phyloP scores from a whole-genome alignment of 2,329 filamentous ascomycete species.

The Epichloe typhina region DNA sequence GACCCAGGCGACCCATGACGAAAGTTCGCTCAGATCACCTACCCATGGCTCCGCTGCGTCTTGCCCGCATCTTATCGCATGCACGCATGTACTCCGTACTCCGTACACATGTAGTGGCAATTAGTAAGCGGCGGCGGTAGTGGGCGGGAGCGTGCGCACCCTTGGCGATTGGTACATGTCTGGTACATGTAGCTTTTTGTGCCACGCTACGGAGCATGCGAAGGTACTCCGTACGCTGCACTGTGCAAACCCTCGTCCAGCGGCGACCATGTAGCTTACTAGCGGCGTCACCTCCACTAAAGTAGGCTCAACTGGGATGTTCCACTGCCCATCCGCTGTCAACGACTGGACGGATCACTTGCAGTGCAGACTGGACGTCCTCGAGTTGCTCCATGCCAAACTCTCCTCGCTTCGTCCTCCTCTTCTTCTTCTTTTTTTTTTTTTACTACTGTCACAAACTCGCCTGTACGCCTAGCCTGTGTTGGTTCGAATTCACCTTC shows the following conservation, averaged over 20 bases:
- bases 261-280: background rate
- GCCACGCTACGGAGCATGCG: conserved; percentile 3
- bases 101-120: no score
- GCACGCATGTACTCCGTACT: no score
- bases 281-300: background rate
- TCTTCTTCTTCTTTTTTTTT: background rate
- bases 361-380: background rate
- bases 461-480: background rate
- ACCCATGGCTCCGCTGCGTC: background rate
- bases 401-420: background rate
- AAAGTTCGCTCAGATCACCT: background rate
- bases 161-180: background rate
- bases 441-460: background rate
- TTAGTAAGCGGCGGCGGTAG: no score
- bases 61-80: background rate
- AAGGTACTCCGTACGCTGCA: no score
- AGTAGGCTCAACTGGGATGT: background rate
- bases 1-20: background rate
- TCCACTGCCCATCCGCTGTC: background rate
- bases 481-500: background rate
- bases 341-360: background rate
- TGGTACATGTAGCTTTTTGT: conserved; percentile 3
- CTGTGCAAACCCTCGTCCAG: conserved; percentile 3
- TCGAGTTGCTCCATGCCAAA: background rate
- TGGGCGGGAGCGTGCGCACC: background rate